Percentiles rank a stretch among this genome's conserved stretches.
These are phyloP conservation scores for Abelmoschus esculentus DNA, from an alignment of 345 rosid genomes.

Conservation along the genomic window DNA sequence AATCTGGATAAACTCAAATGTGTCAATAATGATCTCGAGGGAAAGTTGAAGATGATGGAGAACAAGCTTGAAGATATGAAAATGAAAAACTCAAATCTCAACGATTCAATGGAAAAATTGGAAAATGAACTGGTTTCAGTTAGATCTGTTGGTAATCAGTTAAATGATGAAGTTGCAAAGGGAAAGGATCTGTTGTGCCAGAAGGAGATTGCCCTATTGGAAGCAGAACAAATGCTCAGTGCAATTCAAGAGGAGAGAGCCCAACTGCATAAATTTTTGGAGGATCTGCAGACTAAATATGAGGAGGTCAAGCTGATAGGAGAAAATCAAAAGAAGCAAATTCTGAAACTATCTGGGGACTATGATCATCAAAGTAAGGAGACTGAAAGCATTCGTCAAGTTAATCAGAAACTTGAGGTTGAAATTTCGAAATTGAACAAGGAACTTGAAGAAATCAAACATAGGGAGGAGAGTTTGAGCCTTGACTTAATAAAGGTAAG, in stretches of 20 bases:
- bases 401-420: slow-evolving; percentile 41
- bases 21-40: slow-evolving; percentile 45
- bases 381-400: slow-evolving; percentile 26
- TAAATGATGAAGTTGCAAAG: slow-evolving; percentile 36
- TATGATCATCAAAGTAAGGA: slow-evolving; percentile 39
- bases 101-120: slow-evolving; percentile 26
- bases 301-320: slow-evolving; percentile 38
- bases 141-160: slow-evolving; percentile 33
- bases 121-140: slow-evolving; percentile 34
- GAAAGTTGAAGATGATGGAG: slow-evolving; percentile 39
- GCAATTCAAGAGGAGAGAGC: slow-evolving; percentile 32
- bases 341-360: slow-evolving; percentile 45
- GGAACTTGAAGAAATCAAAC: slow-evolving; percentile 44
- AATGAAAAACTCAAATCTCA: slow-evolving; percentile 30
- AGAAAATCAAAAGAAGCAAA: slow-evolving; percentile 44
- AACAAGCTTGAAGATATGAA: slow-evolving; percentile 30
- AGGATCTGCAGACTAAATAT: slow-evolving; percentile 52
- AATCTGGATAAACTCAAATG: slow-evolving; percentile 34
- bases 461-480: slow-evolving; percentile 43
- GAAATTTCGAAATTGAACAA: slow-evolving; percentile 32
- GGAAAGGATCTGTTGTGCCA: slow-evolving; percentile 33
- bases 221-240: slow-evolving; percentile 35
- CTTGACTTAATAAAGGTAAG: slow-evolving; percentile 38
- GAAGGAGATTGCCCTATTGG: slow-evolving; percentile 40
- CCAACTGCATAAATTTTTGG: slow-evolving; percentile 35